Evolutionary conservation across 371 early-diverging fungal genomes (phyloP).

Genomic region (Paramicrosporidium saccamoebae): DNA sequence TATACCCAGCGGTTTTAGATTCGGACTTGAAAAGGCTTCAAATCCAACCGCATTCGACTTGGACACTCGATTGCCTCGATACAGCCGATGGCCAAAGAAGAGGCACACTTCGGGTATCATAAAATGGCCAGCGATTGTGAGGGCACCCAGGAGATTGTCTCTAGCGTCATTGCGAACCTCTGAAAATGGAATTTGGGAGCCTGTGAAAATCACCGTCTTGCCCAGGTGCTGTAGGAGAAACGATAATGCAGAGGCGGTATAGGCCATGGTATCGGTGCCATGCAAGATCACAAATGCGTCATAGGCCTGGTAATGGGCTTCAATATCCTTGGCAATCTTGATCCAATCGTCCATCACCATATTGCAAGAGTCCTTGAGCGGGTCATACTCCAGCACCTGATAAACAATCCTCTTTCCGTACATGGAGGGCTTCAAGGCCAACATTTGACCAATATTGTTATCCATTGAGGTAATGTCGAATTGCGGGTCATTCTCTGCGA

Average conservation of each 20-base stretch:
- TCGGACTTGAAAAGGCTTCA: constrained; percentile 84
- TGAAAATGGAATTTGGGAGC: constrained; percentile 75
- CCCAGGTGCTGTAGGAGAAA: constrained; percentile 86
- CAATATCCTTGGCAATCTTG: constrained; percentile 72
- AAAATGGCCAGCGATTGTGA: constrained; percentile 75
- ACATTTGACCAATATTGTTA: constrained; percentile 6
- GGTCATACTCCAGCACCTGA: constrained; percentile 67
- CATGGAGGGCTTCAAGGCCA: constrained; percentile 63
- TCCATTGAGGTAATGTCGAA: constrained; percentile 5
- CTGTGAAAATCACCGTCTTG: constrained; percentile 86
- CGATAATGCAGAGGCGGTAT: constrained; percentile 65
- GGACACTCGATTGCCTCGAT: constrained; percentile 70
- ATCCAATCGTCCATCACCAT: constrained; percentile 86
- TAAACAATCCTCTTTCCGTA: constrained; percentile 72
- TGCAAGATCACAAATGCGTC: constrained; percentile 82
- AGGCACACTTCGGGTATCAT: constrained; percentile 83
- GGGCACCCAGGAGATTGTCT: constrained; percentile 66
- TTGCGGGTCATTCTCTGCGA: not conserved
- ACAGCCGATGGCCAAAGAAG: constrained; percentile 73
- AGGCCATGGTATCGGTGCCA: constrained; percentile 81
- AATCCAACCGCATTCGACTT: constrained; percentile 80
- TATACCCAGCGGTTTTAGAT: constrained; percentile 45
- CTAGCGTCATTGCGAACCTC: constrained; percentile 89
- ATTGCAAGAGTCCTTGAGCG: constrained; percentile 70
- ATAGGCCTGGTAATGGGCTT: constrained; percentile 53